Conservation (phyloP, 2,329 filamentous ascomycete genomes). For the Coniochaeta hoffmannii region DNA sequence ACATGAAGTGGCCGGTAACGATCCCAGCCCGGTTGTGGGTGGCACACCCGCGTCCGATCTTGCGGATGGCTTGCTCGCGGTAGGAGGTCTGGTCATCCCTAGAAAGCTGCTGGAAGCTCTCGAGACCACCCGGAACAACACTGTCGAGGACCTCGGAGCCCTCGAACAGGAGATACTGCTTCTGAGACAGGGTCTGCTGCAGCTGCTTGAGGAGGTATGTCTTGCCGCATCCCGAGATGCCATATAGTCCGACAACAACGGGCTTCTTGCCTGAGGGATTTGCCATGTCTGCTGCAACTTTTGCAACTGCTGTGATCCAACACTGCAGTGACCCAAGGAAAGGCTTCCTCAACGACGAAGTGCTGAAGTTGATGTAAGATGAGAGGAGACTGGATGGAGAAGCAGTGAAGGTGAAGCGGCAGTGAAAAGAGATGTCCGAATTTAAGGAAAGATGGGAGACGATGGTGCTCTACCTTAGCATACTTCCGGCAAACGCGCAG, state of each 20-base stretch:
- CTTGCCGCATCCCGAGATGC: conserved; percentile 47
- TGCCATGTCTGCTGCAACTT: no score
- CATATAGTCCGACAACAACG: conserved; percentile 45
- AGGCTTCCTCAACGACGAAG: no score
- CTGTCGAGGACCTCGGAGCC: conserved; percentile 39
- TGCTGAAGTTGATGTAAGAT: no score
- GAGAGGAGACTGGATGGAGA: no score
- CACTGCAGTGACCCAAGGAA: no score
- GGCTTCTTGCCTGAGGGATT: conserved; percentile 8
- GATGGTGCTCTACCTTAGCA: no score
- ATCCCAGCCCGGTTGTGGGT: conserved; percentile 29
- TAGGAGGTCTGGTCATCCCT: conserved; percentile 26
- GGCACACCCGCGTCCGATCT: conserved; percentile 30
- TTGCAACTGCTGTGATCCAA: no score
- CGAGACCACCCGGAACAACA: conserved; percentile 37
- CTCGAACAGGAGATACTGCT: conserved; percentile 40
- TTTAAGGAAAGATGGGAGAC: no score
- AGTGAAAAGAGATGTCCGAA: no score
- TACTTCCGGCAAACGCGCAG: no score
- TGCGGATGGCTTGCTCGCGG: conserved; percentile 37
- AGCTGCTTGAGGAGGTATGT: conserved; percentile 34
- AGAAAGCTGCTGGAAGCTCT: conserved; percentile 33
- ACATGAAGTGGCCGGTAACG: conserved; percentile 48
- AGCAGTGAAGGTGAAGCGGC: no score
- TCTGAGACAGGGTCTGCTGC: conserved; percentile 21